These are phyloP conservation scores for Rhamnella rubrinervis DNA, from an alignment of 331 rosid genomes.

Conservation along the genomic window DNA sequence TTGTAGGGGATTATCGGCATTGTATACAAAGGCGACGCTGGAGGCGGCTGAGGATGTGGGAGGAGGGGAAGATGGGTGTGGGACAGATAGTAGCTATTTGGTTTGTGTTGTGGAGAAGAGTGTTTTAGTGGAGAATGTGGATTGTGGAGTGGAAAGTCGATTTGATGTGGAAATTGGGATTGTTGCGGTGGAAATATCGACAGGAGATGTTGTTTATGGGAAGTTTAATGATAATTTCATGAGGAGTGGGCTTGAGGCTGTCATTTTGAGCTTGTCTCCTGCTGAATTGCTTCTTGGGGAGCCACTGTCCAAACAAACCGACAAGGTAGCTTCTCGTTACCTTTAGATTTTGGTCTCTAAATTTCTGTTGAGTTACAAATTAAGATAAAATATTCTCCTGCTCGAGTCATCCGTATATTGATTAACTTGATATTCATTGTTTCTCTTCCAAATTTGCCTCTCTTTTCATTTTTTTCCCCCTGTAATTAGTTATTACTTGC, in stretches of 20 bases:
- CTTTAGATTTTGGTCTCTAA: neutral
- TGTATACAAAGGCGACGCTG: slow-evolving; percentile 84
- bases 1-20: slow-evolving; percentile 71
- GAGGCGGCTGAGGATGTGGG: slow-evolving; percentile 81
- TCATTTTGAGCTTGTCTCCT: slow-evolving; percentile 69
- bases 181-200: slow-evolving; percentile 80
- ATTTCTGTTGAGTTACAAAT: neutral
- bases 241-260: slow-evolving; percentile 78
- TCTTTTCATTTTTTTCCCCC: neutral
- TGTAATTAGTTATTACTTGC: slow-evolving; percentile 61
- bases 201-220: slow-evolving; percentile 76
- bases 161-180: slow-evolving; percentile 66
- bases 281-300: slow-evolving; percentile 87
- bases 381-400: neutral
- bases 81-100: slow-evolving; percentile 66
- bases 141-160: slow-evolving; percentile 42
- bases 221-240: slow-evolving; percentile 65
- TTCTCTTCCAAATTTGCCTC: neutral
- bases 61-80: slow-evolving; percentile 72
- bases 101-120: slow-evolving; percentile 75
- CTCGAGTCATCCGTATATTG: neutral
- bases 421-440: neutral
- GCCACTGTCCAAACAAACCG: slow-evolving; percentile 78
- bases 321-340: slow-evolving; percentile 57
- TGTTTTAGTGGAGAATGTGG: slow-evolving; percentile 41